Base-by-base conservation (phyloP, 345 rosid genomes). In the Clausena lansium region DNA sequence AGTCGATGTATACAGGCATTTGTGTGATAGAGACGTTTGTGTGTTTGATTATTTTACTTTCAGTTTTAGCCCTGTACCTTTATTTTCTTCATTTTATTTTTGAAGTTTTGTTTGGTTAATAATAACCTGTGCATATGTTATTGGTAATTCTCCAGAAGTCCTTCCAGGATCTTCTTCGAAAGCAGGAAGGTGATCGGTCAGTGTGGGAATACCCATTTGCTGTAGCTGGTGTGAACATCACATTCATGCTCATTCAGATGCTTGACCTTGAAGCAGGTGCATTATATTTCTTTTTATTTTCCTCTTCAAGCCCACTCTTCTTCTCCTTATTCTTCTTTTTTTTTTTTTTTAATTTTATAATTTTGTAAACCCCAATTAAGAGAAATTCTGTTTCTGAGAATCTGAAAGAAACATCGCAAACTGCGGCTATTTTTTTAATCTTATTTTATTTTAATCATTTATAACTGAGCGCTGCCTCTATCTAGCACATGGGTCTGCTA, bases 151-250 rank as follows among this genome's bases (percentile, higher is more conserved):
- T 81, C 81, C 97, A 97, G 99, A 91, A 86, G 75, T 90, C 98
- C 71, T 97, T 94, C 81, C 93, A 90, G 78, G 97, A 91, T 85
- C 95, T 97, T 74, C 89, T 97, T 83, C 88, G 89, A 85, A 97
- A 97, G 85, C 90, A 82, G 81, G 95, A 91, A 83, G 99, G 99
- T 76, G 95, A 90, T 71, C 84, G 99, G 35, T 94, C 99, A 17
- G 88, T 91, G 57, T 97, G 99, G 99, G 99, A 97, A 81, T 97
- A 97, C 90, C 99, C 99, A 35, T 97, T 97, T 85, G 98, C 99
- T 82, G 99, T 97, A 38, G 99, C 99, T 88, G 98, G 99, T 67
- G 91, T 97, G 79, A 97, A 97, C 82, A 84, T 97, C 74, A 92
- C 99, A 57, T 97, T 97, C 86, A 97, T 97, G 99, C 98, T 97